These are phyloP conservation scores for Pisolithus sp. DNA, from an alignment of 768 basidiomycete genomes.

Conservation along the genomic window DNA sequence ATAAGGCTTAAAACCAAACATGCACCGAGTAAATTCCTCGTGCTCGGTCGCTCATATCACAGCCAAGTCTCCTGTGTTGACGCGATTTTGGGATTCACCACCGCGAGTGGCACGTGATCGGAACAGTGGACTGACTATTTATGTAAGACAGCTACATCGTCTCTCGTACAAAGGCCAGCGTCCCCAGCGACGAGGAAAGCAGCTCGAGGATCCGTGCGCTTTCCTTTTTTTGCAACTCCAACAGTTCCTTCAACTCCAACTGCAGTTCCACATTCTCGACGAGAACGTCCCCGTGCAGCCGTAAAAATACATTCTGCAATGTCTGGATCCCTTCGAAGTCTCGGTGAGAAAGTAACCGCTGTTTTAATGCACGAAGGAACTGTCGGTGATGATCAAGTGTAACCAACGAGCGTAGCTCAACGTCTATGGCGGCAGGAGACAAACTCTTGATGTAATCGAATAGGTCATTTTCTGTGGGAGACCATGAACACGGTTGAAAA, in stretches of 20 bases:
- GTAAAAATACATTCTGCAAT: slow-evolving; percentile 76
- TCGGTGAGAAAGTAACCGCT: slow-evolving; percentile 66
- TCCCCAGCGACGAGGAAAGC: slow-evolving; percentile 68
- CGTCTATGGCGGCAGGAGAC: slow-evolving; percentile 85
- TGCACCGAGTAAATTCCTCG: slow-evolving; percentile 12
- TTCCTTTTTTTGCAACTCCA: slow-evolving; percentile 66
- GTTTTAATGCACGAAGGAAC: slow-evolving; percentile 71
- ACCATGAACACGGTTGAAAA: slow-evolving; percentile 1
- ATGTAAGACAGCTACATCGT: slow-evolving; percentile 33
- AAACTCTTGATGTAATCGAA: slow-evolving; percentile 81
- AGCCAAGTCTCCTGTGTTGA: neutral
- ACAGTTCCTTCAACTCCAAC: slow-evolving; percentile 49
- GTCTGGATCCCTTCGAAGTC: slow-evolving; percentile 97
- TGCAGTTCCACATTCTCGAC: slow-evolving; percentile 63
- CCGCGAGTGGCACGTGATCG: neutral
- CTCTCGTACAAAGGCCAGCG: slow-evolving; percentile 70
- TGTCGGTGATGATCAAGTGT: slow-evolving; percentile 53
- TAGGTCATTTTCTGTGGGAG: slow-evolving; percentile 64
- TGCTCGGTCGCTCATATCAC: neutral
- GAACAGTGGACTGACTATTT: too few species aligned
- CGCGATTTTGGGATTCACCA: too few species aligned
- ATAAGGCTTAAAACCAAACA: slow-evolving; percentile 43
- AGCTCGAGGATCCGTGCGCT: slow-evolving; percentile 72
- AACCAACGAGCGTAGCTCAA: slow-evolving; percentile 79
- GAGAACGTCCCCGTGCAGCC: slow-evolving; percentile 77